Conservation (phyloP, 1,139 yeast genomes). For the Martiniozyma asiatica region DNA sequence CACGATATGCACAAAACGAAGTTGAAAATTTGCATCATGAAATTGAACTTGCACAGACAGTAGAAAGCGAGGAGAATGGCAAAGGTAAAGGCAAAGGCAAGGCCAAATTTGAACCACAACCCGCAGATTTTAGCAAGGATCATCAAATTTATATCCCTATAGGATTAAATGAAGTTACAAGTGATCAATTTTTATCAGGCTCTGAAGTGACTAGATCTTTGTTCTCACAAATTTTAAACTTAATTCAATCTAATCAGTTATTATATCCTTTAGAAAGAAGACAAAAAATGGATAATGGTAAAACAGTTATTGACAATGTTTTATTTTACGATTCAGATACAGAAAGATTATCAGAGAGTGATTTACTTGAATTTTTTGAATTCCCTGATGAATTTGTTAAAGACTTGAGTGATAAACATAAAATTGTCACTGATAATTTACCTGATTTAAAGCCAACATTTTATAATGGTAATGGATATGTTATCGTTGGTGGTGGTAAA, state of each 20-base stretch:
- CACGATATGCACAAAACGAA: conserved; percentile 8
- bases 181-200: conserved; percentile 17
- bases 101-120: conserved; percentile 4
- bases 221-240: conserved; percentile 14
- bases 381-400: conserved; percentile 15
- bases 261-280: conserved; percentile 17
- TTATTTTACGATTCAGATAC: conserved; percentile 15
- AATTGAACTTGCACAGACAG: too few relatives aligned
- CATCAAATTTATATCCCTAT: conserved; percentile 11
- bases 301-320: conserved; percentile 19
- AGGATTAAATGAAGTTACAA: conserved; percentile 12
- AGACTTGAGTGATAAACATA: conserved; percentile 16
- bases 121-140: conserved; percentile 7
- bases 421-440: conserved; percentile 12
- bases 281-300: conserved; percentile 15
- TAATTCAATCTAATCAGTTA: conserved; percentile 12
- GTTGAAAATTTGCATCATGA: too few relatives aligned
- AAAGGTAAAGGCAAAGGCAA: conserved; percentile 1
- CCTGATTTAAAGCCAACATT: conserved; percentile 19
- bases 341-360: conserved; percentile 16
- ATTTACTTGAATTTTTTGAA: conserved; percentile 13
- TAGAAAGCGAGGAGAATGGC: too few relatives aligned
- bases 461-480: conserved; percentile 60
- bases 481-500: conserved; percentile 69
- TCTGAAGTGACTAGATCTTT: conserved; percentile 17